These are phyloP conservation scores for Coemansia sp. DNA, from an alignment of 192 early-diverging fungal species.

Conservation along the genomic window DNA sequence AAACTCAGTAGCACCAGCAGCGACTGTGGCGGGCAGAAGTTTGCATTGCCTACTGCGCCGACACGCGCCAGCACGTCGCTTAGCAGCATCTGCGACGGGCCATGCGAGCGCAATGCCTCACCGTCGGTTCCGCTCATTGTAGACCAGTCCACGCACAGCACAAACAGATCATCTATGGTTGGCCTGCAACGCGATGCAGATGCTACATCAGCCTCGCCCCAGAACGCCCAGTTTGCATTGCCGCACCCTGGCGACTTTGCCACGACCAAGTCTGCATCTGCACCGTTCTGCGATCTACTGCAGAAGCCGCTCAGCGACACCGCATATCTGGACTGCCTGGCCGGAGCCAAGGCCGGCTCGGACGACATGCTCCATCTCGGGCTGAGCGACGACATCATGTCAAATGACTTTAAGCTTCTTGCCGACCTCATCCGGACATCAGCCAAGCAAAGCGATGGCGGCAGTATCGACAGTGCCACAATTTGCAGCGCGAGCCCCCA, in stretches of 20 bases:
- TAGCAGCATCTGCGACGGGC: conserved; percentile 11
- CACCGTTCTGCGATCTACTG: conserved; percentile 13
- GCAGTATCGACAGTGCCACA: background rate
- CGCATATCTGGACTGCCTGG: background rate
- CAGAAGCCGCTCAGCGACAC: conserved; percentile 8
- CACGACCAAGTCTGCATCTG: conserved; percentile 3
- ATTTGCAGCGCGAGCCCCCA: background rate
- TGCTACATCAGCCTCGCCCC: background rate
- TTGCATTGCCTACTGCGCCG: background rate
- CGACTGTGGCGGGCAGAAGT: conserved; percentile 5
- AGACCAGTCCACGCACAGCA: conserved; percentile 19
- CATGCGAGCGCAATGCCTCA: conserved; percentile 17
- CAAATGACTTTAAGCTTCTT: conserved; percentile 25
- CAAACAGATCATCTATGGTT: no score
- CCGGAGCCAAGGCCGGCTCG: background rate
- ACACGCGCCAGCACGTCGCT: conserved; percentile 10
- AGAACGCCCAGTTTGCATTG: background rate
- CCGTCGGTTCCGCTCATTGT: conserved; percentile 38
- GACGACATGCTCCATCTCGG: conserved; percentile 5
- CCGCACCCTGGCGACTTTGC: background rate
- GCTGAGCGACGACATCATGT: conserved; percentile 1
- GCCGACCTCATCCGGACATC: conserved; percentile 26
- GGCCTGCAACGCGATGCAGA: background rate
- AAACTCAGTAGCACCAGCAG: conserved; percentile 15
- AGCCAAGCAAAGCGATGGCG: background rate